Percentiles rank a stretch among this genome's conserved stretches.
These are phyloP conservation scores for Candida sonorensis DNA, from an alignment of 805 yeast genomes.

Conservation along the genomic window DNA sequence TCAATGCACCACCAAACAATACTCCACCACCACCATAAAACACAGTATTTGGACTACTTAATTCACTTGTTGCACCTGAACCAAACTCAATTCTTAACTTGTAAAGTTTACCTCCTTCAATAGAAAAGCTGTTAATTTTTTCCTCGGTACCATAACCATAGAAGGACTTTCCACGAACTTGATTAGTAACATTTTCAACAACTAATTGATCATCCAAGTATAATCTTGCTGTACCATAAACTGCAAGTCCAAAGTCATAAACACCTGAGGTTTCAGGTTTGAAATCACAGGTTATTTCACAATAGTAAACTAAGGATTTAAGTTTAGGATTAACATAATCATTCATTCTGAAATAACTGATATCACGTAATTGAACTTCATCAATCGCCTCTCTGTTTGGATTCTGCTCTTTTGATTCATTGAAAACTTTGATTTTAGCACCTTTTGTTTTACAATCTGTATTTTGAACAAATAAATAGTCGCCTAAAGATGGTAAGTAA, in stretches of 20 bases:
- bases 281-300: slow-evolving; percentile 36
- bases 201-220: slow-evolving; percentile 46
- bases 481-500: slow-evolving; percentile 29
- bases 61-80: slow-evolving; percentile 32
- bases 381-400: slow-evolving; percentile 18
- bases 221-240: slow-evolving; percentile 49
- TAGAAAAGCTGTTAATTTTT: slow-evolving; percentile 30
- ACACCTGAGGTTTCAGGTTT: slow-evolving; percentile 40
- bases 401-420: slow-evolving; percentile 11
- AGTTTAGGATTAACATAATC: slow-evolving; percentile 24
- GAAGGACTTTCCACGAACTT: slow-evolving; percentile 42
- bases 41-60: slow-evolving; percentile 2
- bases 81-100: slow-evolving; percentile 44
- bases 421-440: slow-evolving; percentile 17
- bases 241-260: slow-evolving; percentile 48
- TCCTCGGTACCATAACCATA: slow-evolving; percentile 53
- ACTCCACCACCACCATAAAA: slow-evolving; percentile 13
- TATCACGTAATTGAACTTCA: slow-evolving; percentile 8
- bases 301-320: slow-evolving; percentile 29
- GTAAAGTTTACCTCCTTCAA: slow-evolving; percentile 40
- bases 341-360: slow-evolving; percentile 5
- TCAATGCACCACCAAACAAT: slow-evolving; percentile 6
- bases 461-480: slow-evolving; percentile 8
- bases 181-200: slow-evolving; percentile 50
- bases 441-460: slow-evolving; percentile 19